These are phyloP conservation scores for Vittaforma corneae DNA, from an alignment of 371 early-diverging fungal genomes.

Conservation along the genomic window DNA sequence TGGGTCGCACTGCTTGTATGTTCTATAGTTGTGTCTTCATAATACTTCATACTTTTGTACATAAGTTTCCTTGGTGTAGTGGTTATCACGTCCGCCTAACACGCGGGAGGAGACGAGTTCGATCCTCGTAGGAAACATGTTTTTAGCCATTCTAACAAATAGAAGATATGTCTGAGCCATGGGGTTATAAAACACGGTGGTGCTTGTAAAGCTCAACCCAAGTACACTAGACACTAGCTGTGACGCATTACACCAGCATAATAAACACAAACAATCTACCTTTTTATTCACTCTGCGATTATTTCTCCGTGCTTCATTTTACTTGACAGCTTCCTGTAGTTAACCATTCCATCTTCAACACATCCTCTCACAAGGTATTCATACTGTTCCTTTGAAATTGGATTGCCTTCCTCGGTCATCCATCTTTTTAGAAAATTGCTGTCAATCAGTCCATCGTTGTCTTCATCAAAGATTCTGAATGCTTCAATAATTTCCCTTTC, in stretches of 20 bases:
- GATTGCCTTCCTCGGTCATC: constrained; percentile 69
- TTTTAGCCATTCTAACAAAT: background rate
- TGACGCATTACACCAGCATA: no score
- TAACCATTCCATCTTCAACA: constrained; percentile 24
- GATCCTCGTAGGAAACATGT: constrained; percentile 38
- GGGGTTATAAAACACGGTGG: no score
- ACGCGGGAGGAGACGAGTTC: constrained; percentile 36
- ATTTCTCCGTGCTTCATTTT: constrained; percentile 54
- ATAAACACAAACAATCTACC: no score
- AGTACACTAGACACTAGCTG: no score
- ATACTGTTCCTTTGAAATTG: constrained; percentile 76
- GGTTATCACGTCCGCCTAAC: constrained; percentile 40
- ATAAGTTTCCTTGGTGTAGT: constrained; percentile 32
- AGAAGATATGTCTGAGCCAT: background rate
- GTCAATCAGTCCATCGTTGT: constrained; percentile 67
- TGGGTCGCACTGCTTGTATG: no score
- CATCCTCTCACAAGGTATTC: constrained; percentile 38
- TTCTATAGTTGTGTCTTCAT: no score
- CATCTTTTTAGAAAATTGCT: constrained; percentile 68
- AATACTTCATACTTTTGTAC: no score
- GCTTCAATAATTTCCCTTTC: constrained; percentile 72
- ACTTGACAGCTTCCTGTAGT: constrained; percentile 24
- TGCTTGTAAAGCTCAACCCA: no score
- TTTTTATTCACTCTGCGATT: constrained; percentile 13
- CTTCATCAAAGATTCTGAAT: constrained; percentile 74